Conservation (phyloP, 257 asterid genomes). For the Lycium ferocissimum region DNA sequence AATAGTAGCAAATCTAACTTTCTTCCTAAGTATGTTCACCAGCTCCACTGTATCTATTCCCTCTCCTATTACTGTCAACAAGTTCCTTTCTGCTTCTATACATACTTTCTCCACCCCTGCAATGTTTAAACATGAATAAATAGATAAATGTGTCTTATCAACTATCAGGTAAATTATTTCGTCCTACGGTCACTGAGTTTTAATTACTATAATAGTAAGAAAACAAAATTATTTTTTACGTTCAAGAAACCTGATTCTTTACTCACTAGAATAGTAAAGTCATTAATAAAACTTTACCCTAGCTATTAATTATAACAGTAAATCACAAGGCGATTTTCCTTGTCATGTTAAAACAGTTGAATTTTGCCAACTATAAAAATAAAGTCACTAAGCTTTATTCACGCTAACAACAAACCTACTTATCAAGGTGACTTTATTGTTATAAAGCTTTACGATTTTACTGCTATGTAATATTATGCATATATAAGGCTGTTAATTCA, state of each 20-base stretch:
- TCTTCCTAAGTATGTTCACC: slow-evolving; percentile 54
- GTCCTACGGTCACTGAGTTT: too few relatives aligned
- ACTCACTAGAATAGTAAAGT: too few relatives aligned
- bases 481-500: neutral
- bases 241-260: too few relatives aligned
- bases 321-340: too few relatives aligned
- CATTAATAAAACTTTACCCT: too few relatives aligned
- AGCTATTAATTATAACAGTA: too few relatives aligned
- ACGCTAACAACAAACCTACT: neutral
- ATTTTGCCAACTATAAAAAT: too few relatives aligned
- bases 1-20: slow-evolving; percentile 54
- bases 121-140: neutral
- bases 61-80: slow-evolving; percentile 62
- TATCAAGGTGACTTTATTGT: neutral
- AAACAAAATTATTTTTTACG: too few relatives aligned
- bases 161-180: too few relatives aligned
- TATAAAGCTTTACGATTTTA: neutral
- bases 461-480: neutral
- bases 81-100: slow-evolving; percentile 50
- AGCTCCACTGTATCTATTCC: slow-evolving; percentile 63
- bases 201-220: neutral
- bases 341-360: too few relatives aligned
- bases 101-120: slow-evolving; percentile 58
- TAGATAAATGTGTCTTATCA: neutral
- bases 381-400: too few relatives aligned